Conservation (phyloP, 768 basidiomycete species). For the Favolaschia claudopus region DNA sequence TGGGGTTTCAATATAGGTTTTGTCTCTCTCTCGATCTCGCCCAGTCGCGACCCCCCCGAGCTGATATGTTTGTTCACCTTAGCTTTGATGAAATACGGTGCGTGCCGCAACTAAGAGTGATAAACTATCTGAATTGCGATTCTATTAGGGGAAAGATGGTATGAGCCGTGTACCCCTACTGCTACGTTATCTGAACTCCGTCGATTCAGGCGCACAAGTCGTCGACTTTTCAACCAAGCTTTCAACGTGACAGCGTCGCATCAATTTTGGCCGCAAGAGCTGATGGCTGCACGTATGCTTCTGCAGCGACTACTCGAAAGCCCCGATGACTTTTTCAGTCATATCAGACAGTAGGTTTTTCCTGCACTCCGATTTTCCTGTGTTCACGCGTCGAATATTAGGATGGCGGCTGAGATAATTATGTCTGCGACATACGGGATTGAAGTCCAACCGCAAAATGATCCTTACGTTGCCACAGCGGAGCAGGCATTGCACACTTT, state of each 20-base stretch:
- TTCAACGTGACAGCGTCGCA: not conserved
- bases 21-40: not conserved
- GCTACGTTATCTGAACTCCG: not conserved
- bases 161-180: not conserved
- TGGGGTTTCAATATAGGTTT: constrained; percentile 19
- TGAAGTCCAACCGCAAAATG: constrained; percentile 28
- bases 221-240: constrained; percentile 13
- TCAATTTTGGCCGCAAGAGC: constrained; percentile 5
- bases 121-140: no score
- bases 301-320: constrained; percentile 16
- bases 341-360: constrained; percentile 10
- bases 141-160: constrained; percentile 14
- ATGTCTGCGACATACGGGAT: constrained; percentile 38
- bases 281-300: constrained; percentile 13
- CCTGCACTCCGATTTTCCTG: not conserved
- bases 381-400: not conserved
- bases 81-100: constrained; percentile 24
- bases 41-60: no score
- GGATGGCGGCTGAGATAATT: constrained; percentile 36
- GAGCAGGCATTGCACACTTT: constrained; percentile 25
- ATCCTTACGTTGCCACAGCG: constrained; percentile 32
- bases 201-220: constrained; percentile 12
- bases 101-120: not conserved
- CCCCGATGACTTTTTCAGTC: constrained; percentile 5
- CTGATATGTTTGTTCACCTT: not conserved